Conservation (phyloP, 805 yeast genomes). For the Cyberlindnera suaveolens region DNA sequence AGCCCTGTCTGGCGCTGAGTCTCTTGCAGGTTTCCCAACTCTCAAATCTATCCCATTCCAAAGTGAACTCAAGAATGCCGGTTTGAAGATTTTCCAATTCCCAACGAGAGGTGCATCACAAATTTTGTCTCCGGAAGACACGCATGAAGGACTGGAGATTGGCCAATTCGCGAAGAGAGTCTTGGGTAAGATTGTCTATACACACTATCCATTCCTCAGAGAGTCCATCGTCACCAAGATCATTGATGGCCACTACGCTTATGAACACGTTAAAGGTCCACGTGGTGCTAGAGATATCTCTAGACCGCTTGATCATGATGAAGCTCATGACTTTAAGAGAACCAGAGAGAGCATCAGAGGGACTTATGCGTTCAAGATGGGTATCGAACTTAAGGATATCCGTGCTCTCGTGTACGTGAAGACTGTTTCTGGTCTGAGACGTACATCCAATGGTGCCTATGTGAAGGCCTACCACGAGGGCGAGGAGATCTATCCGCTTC, state of each 20-base stretch:
- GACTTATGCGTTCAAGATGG: slow-evolving; percentile 47
- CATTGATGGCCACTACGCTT: slow-evolving; percentile 46
- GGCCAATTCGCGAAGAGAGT: slow-evolving; percentile 62
- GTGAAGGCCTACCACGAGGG: slow-evolving; percentile 59
- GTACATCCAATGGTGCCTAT: slow-evolving; percentile 67
- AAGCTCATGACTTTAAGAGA: slow-evolving; percentile 38
- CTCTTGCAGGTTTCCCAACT: slow-evolving; percentile 88
- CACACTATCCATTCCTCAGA: slow-evolving; percentile 86
- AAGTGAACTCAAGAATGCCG: slow-evolving; percentile 47
- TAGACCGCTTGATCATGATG: slow-evolving; percentile 41
- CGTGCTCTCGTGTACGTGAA: slow-evolving; percentile 62
- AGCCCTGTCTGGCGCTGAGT: slow-evolving; percentile 61
- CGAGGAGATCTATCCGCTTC: slow-evolving; percentile 63
- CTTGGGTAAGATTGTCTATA: slow-evolving; percentile 57
- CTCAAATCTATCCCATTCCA: slow-evolving; percentile 63
- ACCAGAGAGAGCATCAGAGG: slow-evolving; percentile 34
- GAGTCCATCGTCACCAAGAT: slow-evolving; percentile 71
- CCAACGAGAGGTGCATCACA: slow-evolving; percentile 82
- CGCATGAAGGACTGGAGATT: slow-evolving; percentile 46
- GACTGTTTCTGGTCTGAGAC: slow-evolving; percentile 70
- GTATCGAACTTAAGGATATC: slow-evolving; percentile 50
- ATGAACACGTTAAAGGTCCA: slow-evolving; percentile 26
- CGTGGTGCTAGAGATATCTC: slow-evolving; percentile 29
- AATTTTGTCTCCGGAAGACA: slow-evolving; percentile 54
- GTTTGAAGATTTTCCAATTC: slow-evolving; percentile 73